These are phyloP conservation scores for Lachnellula suecica DNA, from an alignment of 2,329 filamentous ascomycete genomes.

Conservation along the genomic window DNA sequence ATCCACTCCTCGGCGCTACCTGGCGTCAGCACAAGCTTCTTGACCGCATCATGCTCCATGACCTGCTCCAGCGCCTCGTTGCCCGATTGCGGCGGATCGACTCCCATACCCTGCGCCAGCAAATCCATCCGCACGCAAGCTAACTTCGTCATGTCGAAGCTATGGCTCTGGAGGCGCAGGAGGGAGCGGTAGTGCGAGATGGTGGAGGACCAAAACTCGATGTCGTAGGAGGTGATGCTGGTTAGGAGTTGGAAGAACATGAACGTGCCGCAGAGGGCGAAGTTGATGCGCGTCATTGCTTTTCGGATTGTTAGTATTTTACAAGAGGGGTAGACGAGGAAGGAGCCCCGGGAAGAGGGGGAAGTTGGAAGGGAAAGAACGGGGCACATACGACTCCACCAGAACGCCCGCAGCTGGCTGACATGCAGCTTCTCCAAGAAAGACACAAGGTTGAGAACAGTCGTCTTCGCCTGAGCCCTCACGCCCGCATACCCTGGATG, in stretches of 20 bases:
- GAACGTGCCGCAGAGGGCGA: conserved; percentile 25
- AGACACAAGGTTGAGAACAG: conserved; percentile 14
- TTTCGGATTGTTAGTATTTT: neutral
- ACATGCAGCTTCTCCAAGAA: conserved; percentile 27
- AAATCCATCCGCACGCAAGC: conserved; percentile 25
- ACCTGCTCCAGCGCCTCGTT: no score
- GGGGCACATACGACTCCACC: conserved; percentile 31
- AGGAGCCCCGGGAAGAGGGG: neutral
- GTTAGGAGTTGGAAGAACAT: conserved; percentile 28
- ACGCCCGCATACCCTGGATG: conserved; percentile 14
- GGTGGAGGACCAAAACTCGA: conserved; percentile 25
- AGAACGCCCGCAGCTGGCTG: conserved; percentile 22
- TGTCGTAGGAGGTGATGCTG: conserved; percentile 21
- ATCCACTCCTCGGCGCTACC: conserved; percentile 23
- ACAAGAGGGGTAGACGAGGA: neutral
- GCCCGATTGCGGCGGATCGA: conserved; percentile 20
- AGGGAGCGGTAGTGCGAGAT: conserved; percentile 25
- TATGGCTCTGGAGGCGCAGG: conserved; percentile 13
- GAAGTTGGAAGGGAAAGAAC: conserved; percentile 1
- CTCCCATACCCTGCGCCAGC: conserved; percentile 21
- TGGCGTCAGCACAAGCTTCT: conserved; percentile 6
- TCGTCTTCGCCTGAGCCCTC: conserved; percentile 15
- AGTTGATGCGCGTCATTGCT: conserved; percentile 24
- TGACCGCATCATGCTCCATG: neutral
- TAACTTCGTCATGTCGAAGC: conserved; percentile 23